Base-by-base conservation (phyloP, 2,329 filamentous ascomycete genomes). In the Fusarium tupiense region DNA sequence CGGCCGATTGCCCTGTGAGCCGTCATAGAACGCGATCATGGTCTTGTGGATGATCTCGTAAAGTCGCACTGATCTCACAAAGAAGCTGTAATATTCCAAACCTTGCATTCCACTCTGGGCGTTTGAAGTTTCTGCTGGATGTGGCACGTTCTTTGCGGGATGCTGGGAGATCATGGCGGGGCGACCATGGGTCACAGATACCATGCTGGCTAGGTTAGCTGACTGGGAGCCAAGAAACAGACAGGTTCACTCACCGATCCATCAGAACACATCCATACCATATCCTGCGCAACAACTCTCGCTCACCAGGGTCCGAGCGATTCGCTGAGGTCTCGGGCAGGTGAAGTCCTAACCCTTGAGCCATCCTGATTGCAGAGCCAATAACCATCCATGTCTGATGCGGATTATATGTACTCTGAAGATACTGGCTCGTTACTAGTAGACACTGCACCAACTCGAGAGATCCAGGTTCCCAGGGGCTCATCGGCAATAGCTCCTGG, bases 321-420 rank as follows among this genome's bases (percentile, higher is more conserved):
- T 73, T 67, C 1, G 78, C 78, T 0, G 81, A 79, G 1, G 84
- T 84, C 44, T 86, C 82, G 0, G 82, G 80, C 7, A 86, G 74
- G 57, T 88, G 85, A 35, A 87, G 75, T 0, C 85, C 86, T 6
- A 88, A 64, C 0, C 85, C 84, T 57, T 87, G 85, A 0, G 86
- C 86, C 22, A 84, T 86, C 3, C 85, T 81, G 22, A 87, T 82
- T 0, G 85, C 85, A 8, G 84, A 79, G 0, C 86, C 86, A 1
- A 85, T 83, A 9, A 85, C 82, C 77, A 87, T 86, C 86, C 86
- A 88, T 4, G 85, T 87, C 64, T 86, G 83, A 65, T 87, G 84
- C 0, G 84, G 83, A 11, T 83, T 83, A 19, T 85, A 83, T 0
- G 86, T 87, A 52, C 86, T 86, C 49, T 87, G 86, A 1, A 87